Evolutionary conservation across 2,329 filamentous ascomycete genomes (phyloP).

Genomic region (Fusarium avenaceum): DNA sequence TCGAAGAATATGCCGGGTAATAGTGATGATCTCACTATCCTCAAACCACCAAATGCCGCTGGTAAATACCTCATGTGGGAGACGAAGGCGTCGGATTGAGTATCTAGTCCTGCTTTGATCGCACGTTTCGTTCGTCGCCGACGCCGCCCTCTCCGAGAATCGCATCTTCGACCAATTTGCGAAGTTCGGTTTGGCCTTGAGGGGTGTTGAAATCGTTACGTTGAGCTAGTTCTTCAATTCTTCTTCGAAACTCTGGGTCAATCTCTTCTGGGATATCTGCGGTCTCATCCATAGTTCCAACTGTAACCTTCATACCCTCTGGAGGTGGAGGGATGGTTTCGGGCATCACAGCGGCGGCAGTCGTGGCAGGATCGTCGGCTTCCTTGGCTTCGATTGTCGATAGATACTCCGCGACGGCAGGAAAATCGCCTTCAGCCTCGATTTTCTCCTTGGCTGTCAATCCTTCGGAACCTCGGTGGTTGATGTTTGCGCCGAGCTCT

Average conservation of each 20-base stretch:
- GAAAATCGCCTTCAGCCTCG: constrained; percentile 46
- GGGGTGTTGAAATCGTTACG: constrained; percentile 86
- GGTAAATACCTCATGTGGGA: constrained; percentile 74
- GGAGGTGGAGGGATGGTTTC: constrained; percentile 74
- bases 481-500: constrained; percentile 79
- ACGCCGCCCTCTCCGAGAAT: constrained; percentile 75
- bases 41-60: constrained; percentile 63
- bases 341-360: constrained; percentile 48
- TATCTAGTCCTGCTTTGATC: constrained; percentile 68
- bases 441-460: constrained; percentile 87
- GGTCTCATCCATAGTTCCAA: constrained; percentile 78
- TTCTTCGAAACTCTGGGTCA: constrained; percentile 84
- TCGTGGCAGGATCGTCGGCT: constrained; percentile 50
- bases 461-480: constrained; percentile 77
- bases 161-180: constrained; percentile 84
- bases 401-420: constrained; percentile 41
- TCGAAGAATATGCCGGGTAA: constrained; percentile 60
- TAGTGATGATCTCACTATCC: constrained; percentile 65
- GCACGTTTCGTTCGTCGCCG: constrained; percentile 74
- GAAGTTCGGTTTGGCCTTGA: constrained; percentile 82
- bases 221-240: constrained; percentile 90
- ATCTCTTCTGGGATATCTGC: constrained; percentile 72
- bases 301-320: constrained; percentile 79
- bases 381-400: constrained; percentile 40
- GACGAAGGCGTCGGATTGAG: constrained; percentile 61